Evolutionary conservation across 23 red algal species (phyloP), one percentile per base, ranked within the genome.

Genomic region (Gracilaria gracilis): DNA sequence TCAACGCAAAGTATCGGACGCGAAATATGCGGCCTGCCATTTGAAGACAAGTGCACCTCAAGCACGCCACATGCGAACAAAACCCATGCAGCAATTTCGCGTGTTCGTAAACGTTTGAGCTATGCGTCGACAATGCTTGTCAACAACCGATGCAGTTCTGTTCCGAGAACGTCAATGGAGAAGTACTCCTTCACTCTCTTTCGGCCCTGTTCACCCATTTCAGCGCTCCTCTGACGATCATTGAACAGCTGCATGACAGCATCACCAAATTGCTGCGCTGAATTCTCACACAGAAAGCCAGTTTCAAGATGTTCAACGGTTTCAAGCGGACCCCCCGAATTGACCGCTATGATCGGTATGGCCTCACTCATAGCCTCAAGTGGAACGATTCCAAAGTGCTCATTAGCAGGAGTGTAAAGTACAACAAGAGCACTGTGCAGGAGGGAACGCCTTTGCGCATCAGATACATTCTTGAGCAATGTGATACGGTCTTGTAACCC

Each of bases 381-480:
- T 40, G 97, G 97, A 49, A 99, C 97, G 67, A 99, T 99, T 38
- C 97, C 97, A 46, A 99, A 99, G 79, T 99, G 97, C 61, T 99
- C 97, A 11, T 86, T 48, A 2, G 93, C 46, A 50, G 97, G 97
- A 2, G 97, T 96, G 71, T 99, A 99, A 64, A 96, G 59, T 21
- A 99, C 80, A 29, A 75, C 88, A 27, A 80, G 82, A 49, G 90
- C 64, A 25, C 44, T 34, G 5, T 33, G 67, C 17, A 98, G 40
- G 61, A 95, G 57, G 34, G 84, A 69, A 50, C 58, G 72, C 34
- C 93, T 66, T 25, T 61, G 20, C 17, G 39, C 65, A 71, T 96
- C 97, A 16, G 87, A 58, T 47, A 93, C 82, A 83, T 98, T 98
- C 29, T 65, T 51, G 57, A 88, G 66, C 42, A 98, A 39, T 0